A percentile compares a stretch with the other conserved stretches of the same genome.
These are phyloP conservation scores for Albophoma yamanashiensis DNA, from an alignment of 2,329 filamentous ascomycete species.

Conservation along the genomic window DNA sequence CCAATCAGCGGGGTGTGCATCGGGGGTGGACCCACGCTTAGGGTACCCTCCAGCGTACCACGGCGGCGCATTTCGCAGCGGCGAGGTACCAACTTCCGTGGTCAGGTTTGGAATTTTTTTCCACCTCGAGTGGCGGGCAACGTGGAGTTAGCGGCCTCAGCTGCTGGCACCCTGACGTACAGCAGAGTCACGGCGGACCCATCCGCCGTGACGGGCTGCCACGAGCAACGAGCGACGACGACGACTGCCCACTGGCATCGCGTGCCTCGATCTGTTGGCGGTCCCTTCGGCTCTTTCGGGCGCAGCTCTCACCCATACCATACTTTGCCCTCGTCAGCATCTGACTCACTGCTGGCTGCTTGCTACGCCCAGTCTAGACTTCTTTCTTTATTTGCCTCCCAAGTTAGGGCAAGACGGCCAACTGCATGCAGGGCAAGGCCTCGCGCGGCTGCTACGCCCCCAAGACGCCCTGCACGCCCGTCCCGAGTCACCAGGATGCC, in stretches of 20 bases:
- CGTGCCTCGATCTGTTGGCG: not conserved
- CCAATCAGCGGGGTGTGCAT: slow-evolving; percentile 9
- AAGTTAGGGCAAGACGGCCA: not conserved
- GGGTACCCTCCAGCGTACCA: slow-evolving; percentile 9
- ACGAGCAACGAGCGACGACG: too few relatives aligned
- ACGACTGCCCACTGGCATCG: not conserved
- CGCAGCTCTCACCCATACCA: not conserved
- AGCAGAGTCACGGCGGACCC: not conserved
- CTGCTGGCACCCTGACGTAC: not conserved
- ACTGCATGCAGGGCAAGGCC: not conserved
- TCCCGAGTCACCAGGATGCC: not conserved
- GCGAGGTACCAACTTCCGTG: not conserved
- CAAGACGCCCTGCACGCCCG: not conserved
- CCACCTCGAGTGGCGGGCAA: not conserved
- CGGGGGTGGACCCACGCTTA: slow-evolving; percentile 9
- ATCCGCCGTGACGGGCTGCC: not conserved
- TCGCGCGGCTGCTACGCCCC: not conserved
- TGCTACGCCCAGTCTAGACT: not conserved
- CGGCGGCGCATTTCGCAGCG: not conserved
- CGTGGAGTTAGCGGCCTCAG: not conserved
- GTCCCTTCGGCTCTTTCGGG: not conserved
- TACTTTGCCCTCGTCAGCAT: not conserved
- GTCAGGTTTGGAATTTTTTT: not conserved
- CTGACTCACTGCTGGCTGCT: not conserved
- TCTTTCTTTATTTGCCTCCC: not conserved